Percentiles rank a stretch among this genome's conserved stretches.
Conservation (phyloP, 2,329 filamentous ascomycete species). For the Lecanosticta acicola region DNA sequence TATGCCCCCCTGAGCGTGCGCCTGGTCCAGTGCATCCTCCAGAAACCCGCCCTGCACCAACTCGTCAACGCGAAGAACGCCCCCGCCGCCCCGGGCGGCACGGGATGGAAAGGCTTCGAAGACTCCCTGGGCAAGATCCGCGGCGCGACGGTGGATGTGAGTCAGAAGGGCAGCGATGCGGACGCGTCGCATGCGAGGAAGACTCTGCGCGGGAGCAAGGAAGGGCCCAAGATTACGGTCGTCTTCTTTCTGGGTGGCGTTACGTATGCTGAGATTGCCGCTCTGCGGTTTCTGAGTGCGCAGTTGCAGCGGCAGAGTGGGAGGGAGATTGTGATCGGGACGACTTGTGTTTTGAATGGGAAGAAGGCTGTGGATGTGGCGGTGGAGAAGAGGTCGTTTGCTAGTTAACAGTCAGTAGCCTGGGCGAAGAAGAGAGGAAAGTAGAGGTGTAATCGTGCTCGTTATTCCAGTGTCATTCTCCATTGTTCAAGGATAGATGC, state of each 20-base stretch:
- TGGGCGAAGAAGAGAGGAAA: no score
- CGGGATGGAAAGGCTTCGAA: slow-evolving; percentile 87
- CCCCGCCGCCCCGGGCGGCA: slow-evolving; percentile 48
- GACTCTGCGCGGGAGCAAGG: slow-evolving; percentile 66
- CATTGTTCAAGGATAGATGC: neutral
- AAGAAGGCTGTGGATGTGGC: slow-evolving; percentile 76
- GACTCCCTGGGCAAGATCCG: slow-evolving; percentile 82
- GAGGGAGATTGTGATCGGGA: slow-evolving; percentile 83
- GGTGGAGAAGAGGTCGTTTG: slow-evolving; percentile 30
- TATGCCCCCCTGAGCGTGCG: slow-evolving; percentile 90
- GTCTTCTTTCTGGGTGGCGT: slow-evolving; percentile 98
- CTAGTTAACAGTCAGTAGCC: neutral
- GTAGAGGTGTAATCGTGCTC: no score
- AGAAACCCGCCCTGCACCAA: slow-evolving; percentile 75
- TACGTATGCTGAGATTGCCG: slow-evolving; percentile 92
- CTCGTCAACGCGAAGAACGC: slow-evolving; percentile 39
- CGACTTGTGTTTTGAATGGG: slow-evolving; percentile 85
- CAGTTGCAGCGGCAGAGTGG: slow-evolving; percentile 59
- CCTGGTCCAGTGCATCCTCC: slow-evolving; percentile 84
- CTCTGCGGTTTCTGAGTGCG: slow-evolving; percentile 80
- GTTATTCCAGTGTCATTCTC: no score
- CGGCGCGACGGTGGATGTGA: slow-evolving; percentile 84
- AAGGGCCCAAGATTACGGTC: slow-evolving; percentile 67
- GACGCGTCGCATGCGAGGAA: slow-evolving; percentile 74
- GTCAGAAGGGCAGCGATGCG: slow-evolving; percentile 89